phyloP scores from a whole-genome alignment of 2,329 filamentous ascomycete species.

The Hymenoscyphus repandus region DNA sequence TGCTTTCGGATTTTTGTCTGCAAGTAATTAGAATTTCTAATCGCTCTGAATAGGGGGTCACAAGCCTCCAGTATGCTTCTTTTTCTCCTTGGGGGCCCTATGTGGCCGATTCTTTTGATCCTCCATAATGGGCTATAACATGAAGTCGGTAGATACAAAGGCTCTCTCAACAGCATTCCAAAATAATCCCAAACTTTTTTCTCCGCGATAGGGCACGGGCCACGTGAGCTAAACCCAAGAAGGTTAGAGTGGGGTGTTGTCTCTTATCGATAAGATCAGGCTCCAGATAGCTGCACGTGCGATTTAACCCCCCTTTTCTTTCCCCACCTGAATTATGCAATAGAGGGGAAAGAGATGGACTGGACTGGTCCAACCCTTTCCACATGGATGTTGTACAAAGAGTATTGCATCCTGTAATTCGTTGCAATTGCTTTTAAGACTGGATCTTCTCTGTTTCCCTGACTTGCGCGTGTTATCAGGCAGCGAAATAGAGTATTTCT shows the following conservation, averaged over 20 bases:
- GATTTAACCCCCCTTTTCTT: neutral
- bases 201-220: neutral
- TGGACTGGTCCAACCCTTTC: too few species aligned
- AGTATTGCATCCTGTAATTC: neutral
- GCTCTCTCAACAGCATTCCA: neutral
- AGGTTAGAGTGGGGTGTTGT: neutral
- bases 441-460: neutral
- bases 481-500: neutral
- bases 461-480: conserved; percentile 3
- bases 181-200: conserved; percentile 14
- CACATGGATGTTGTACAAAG: too few species aligned
- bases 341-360: too few species aligned
- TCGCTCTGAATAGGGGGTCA: conserved; percentile 1
- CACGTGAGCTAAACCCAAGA: neutral
- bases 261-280: conserved; percentile 4
- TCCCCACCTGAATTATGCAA: neutral
- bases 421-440: neutral
- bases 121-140: conserved; percentile 53
- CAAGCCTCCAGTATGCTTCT: conserved; percentile 61
- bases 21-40: conserved; percentile 7
- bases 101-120: conserved; percentile 82
- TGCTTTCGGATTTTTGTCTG: conserved; percentile 33
- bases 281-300: neutral
- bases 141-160: neutral
- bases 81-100: conserved; percentile 84